Base-by-base conservation (phyloP, 805 yeast species). In the Phaffomyces opuntiae region DNA sequence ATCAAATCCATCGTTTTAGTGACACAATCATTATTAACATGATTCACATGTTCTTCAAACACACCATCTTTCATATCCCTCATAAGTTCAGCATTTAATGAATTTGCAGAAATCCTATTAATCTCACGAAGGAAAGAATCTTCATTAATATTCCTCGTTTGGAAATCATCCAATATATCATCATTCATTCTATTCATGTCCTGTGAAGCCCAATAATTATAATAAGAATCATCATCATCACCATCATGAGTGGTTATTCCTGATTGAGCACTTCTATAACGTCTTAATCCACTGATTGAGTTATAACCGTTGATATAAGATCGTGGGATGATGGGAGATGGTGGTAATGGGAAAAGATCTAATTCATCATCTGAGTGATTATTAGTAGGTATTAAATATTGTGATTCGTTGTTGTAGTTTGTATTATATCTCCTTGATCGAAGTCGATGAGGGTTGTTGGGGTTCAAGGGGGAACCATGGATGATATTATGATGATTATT, bases 81-180 rank as follows among this genome's bases (percentile, higher is more conserved):
- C 19, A 4, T 17, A 25, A 38, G 33, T 8, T 42, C 45, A 12
- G 29, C 9, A 21, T 34, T 27, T 13, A 46, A 25, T n/a, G 43
- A 42, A 17, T 38, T 33, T 4, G 49, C 37, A 7, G 49, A 46
- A 14, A 39, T 33, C 16, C 47, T 43, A 38, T 46, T 46, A 5
- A 46, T 43, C 21, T 39, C 38, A 9, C n/a, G 11, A 11, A 35
- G 11, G 9, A 35, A 35, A 9, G 37, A 17, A 3, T 35, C 37
- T 19, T 35, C 25, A 35, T 24, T 9, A 17, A 35, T 11, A 17
- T 35, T 19, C n/a, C 36, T 33, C 9, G 21, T 7, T 33, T n/a
- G 19, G 11, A 16, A 33, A 21, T 6, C 24, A 17, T 17, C 19
- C 19, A 17, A 17, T 17, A 17, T 17, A 17, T 17, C 19, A 3